These are phyloP conservation scores for Hericium coralloides DNA, from an alignment of 768 basidiomycete species.

Conservation along the genomic window DNA sequence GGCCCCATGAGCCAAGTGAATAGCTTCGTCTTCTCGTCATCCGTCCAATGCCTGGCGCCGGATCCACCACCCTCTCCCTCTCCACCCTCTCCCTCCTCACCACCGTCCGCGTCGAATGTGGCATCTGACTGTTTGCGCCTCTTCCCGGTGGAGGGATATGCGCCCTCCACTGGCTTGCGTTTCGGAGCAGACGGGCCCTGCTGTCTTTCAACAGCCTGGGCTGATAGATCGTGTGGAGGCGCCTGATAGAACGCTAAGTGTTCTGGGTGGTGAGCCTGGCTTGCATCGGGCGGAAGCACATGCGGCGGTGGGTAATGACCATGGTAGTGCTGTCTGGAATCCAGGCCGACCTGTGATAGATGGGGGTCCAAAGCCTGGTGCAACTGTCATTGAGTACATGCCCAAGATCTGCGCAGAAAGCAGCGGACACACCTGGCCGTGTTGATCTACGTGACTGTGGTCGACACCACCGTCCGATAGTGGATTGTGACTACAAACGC, in stretches of 20 bases:
- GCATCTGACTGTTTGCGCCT: constrained; percentile 11
- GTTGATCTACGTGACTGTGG: constrained; percentile 15
- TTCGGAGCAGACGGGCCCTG: constrained; percentile 8
- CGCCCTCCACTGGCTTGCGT: constrained; percentile 11
- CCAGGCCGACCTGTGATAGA: constrained; percentile 13
- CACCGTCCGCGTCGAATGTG: constrained; percentile 10
- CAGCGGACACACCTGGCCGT: constrained; percentile 12
- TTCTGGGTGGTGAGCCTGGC: constrained; percentile 12
- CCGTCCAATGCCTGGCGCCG: constrained; percentile 83
- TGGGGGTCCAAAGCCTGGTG: constrained; percentile 17
- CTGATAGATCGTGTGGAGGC: constrained; percentile 10
- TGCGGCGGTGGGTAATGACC: constrained; percentile 10
- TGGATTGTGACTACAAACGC: constrained; percentile 8
- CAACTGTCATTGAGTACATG: constrained; percentile 7
- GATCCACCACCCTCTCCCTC: constrained; percentile 15
- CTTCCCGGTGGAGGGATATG: constrained; percentile 8
- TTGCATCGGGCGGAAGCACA: constrained; percentile 11
- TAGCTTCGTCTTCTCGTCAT: constrained; percentile 71
- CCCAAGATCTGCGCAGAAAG: neutral
- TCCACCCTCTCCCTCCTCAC: constrained; percentile 14
- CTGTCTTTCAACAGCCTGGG: constrained; percentile 11
- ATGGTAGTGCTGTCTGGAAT: constrained; percentile 15
- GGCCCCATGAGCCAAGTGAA: constrained; percentile 74
- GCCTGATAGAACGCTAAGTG: constrained; percentile 11
- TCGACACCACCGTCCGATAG: constrained; percentile 15